Base-by-base conservation (phyloP, 441 rosid species). In the Euphorbia schlechtendalii region DNA sequence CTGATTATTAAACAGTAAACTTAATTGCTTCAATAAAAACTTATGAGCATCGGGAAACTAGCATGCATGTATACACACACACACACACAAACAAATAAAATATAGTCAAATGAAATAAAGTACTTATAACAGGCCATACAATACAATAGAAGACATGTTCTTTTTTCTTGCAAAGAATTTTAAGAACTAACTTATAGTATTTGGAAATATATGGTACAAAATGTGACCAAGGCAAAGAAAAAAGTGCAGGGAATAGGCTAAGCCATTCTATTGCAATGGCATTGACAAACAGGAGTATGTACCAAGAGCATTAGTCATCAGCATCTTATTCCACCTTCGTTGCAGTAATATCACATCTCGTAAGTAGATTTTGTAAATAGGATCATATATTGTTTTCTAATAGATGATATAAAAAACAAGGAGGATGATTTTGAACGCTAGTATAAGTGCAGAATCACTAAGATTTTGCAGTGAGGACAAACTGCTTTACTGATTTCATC, bases 401-500 rank as follows among this genome's bases (percentile, higher is more conserved):
- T 18, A 25, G 36, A 55, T 12, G 38, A 55, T 17, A 34, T 27
- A n/a, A 21, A 8, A 48, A 7, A 48, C 30, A 22, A 22, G 8
- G 20, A 28, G 12, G 17, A 56, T 45, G n/a, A 10, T 45, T 2
- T 9, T 30, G 36, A 28, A 28, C 20, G 3, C 13, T 28, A 27
- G 18, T 28, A 30, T 30, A 32, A 8, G 13, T 25, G 58, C 9
- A 13, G 28, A 34, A 15, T 54, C 18, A 13, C 30, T 27, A 24
- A 54, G 40, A 56, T 56, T 30, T 30, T 28, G 11, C n/a, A 56
- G n/a, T 6, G n/a, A 8, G 60, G 10, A 8, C 32, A 5, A 56
- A 56, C 38, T 12, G n/a, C 59, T 56, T 56, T 38, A 56, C 38
- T 18, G 8, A 56, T 56, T 54, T 54, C n/a, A 24, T 25, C 59